These are phyloP conservation scores for Phlebiopsis gigantea DNA, from an alignment of 768 basidiomycete genomes.

Conservation along the genomic window DNA sequence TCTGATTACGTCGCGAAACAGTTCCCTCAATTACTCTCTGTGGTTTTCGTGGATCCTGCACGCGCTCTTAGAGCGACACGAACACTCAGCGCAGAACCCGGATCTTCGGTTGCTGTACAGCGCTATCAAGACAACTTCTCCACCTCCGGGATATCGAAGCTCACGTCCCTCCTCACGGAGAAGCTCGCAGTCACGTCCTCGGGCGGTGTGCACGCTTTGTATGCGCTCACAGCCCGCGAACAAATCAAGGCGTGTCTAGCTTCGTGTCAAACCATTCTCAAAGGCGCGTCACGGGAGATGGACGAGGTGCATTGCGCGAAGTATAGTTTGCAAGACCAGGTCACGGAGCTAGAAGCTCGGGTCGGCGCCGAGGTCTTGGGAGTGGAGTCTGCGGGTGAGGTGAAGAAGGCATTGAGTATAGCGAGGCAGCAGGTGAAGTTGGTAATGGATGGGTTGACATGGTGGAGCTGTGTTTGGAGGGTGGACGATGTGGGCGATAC, in stretches of 20 bases:
- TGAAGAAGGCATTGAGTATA: constrained; percentile 25
- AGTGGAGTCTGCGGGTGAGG: constrained; percentile 7
- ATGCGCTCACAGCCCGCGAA: constrained; percentile 18
- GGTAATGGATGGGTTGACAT: constrained; percentile 30
- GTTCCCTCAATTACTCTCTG: constrained; percentile 10
- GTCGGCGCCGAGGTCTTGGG: constrained; percentile 20
- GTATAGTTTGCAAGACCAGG: constrained; percentile 14
- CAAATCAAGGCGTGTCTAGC: constrained; percentile 16
- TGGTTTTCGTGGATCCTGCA: constrained; percentile 51
- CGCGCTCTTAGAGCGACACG: constrained; percentile 53
- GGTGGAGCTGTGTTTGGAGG: constrained; percentile 35
- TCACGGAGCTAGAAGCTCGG: constrained; percentile 21
- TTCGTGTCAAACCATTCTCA: constrained; percentile 12
- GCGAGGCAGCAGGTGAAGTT: constrained; percentile 26
- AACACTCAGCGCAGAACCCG: constrained; percentile 39
- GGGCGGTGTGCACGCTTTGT: constrained; percentile 5
- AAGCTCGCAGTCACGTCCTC: constrained; percentile 15
- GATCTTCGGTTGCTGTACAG: constrained; percentile 48
- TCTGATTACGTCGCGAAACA: neutral
- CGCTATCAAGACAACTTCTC: constrained; percentile 59
- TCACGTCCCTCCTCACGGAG: constrained; percentile 36
- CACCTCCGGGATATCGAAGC: constrained; percentile 49
- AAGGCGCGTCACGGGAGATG: constrained; percentile 14
- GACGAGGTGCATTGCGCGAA: constrained; percentile 11
- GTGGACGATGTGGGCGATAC: constrained; percentile 35